Evolutionary conservation across 2,329 filamentous ascomycete genomes (phyloP).

Genomic region (Hypoxylon sp.): DNA sequence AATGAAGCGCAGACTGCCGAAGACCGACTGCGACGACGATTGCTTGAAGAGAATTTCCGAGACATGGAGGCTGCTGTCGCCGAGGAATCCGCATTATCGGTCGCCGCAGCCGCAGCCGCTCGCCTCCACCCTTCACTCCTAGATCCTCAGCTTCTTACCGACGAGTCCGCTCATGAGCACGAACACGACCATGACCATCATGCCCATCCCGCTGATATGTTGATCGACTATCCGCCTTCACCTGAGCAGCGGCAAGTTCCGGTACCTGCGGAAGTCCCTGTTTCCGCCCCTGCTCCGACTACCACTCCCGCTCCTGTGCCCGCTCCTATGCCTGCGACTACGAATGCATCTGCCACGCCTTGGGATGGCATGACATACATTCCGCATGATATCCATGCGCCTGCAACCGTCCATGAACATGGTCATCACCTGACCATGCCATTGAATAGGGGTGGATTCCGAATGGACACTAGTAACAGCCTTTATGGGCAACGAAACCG

Average conservation of each 20-base stretch:
- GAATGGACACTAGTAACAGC: constrained; percentile 58
- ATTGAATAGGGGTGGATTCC: constrained; percentile 58
- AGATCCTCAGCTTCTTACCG: constrained; percentile 56
- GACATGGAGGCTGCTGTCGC: too few species aligned
- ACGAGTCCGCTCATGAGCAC: constrained; percentile 35
- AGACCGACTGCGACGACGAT: constrained; percentile 61
- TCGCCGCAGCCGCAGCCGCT: constrained; percentile 65
- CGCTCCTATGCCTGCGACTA: too few species aligned
- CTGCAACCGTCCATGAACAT: constrained; percentile 45
- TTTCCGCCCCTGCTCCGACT: too few species aligned
- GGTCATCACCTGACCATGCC: constrained; percentile 41
- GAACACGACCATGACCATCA: constrained; percentile 35
- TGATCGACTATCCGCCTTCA: constrained; percentile 41
- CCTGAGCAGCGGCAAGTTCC: constrained; percentile 31
- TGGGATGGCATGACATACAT: constrained; percentile 48
- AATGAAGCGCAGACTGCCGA: constrained; percentile 47
- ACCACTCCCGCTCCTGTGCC: too few species aligned
- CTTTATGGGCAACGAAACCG: constrained; percentile 58
- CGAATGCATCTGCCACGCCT: constrained; percentile 32
- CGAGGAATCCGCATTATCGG: constrained; percentile 61
- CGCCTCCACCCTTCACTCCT: constrained; percentile 63
- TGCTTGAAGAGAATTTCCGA: too few species aligned
- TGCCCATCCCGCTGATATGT: constrained; percentile 39
- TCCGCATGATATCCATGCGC: constrained; percentile 44
- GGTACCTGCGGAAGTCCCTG: too few species aligned